Evolutionary conservation across 345 rosid genomes (phyloP).

Genomic region (Citrus cavaleriei): DNA sequence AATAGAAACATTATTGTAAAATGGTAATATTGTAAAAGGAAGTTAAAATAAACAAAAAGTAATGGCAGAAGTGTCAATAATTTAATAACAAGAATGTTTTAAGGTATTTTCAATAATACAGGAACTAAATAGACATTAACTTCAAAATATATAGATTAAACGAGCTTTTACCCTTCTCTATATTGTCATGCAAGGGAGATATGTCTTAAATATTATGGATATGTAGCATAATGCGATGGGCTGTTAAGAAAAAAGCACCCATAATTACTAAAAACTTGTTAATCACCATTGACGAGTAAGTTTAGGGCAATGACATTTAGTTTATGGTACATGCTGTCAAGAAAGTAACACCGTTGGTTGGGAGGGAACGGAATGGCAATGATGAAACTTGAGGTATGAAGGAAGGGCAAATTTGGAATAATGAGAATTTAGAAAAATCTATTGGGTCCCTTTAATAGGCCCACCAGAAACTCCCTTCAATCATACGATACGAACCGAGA

Average conservation of each 20-base stretch:
- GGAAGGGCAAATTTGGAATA: not conserved
- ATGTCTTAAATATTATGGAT: no score
- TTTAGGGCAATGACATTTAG: no score
- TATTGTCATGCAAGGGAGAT: no score
- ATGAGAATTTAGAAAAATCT: not conserved
- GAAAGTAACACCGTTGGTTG: not conserved
- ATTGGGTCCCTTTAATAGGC: not conserved
- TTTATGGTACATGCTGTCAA: no score
- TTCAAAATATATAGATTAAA: rapidly evolving
- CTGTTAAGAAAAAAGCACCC: no score
- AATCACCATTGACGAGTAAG: no score
- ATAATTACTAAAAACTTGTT: no score
- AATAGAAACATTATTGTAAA: no score
- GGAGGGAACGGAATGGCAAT: conserved; percentile 3
- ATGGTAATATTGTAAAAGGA: no score
- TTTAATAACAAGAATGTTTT: no score
- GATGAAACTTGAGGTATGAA: not conserved
- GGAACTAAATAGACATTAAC: rapidly evolving
- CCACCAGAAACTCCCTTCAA: not conserved
- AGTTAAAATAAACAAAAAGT: rapidly evolving
- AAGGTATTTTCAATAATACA: rapidly evolving
- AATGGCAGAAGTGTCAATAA: no score
- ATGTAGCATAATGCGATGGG: no score
- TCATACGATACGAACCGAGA: not conserved
- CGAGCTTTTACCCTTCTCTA: rapidly evolving